Conservation (phyloP, 2,329 filamentous ascomycete genomes). For the Cercospora zeina region DNA sequence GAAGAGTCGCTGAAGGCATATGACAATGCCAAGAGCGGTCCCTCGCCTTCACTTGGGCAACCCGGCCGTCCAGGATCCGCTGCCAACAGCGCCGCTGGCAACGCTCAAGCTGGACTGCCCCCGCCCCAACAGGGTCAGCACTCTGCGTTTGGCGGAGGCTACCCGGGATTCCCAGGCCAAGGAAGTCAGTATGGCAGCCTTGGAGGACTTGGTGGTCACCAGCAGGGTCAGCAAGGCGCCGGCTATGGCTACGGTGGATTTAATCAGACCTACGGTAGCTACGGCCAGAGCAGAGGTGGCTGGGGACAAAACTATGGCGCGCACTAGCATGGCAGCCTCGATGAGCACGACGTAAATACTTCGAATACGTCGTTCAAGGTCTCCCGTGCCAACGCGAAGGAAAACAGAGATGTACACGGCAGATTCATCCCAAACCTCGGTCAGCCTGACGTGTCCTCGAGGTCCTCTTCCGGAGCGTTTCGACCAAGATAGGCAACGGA, state of each 20-base stretch:
- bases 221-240: constrained; percentile 46
- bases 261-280: constrained; percentile 40
- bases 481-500: background rate
- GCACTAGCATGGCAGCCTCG: constrained; percentile 28
- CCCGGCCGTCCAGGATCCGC: constrained; percentile 64
- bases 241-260: constrained; percentile 41
- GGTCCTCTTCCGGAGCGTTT: constrained; percentile 5
- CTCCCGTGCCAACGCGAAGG: constrained; percentile 3
- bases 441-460: background rate
- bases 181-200: constrained; percentile 55
- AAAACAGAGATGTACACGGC: constrained; percentile 7
- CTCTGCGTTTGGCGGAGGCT: constrained; percentile 57
- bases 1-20: constrained; percentile 61
- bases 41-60: constrained; percentile 61
- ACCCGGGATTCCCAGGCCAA: constrained; percentile 53
- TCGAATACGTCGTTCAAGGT: background rate
- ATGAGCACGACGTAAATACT: background rate
- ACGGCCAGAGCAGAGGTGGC: constrained; percentile 36
- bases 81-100: constrained; percentile 58
- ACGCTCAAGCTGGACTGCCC: constrained; percentile 54
- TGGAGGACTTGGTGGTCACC: constrained; percentile 53
- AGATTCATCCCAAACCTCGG: background rate
- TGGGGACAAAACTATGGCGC: constrained; percentile 41
- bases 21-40: constrained; percentile 56
- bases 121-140: constrained; percentile 58